These are phyloP conservation scores for Blastobotrys malaysiensis DNA, from an alignment of 1,139 yeast species.

Conservation along the genomic window DNA sequence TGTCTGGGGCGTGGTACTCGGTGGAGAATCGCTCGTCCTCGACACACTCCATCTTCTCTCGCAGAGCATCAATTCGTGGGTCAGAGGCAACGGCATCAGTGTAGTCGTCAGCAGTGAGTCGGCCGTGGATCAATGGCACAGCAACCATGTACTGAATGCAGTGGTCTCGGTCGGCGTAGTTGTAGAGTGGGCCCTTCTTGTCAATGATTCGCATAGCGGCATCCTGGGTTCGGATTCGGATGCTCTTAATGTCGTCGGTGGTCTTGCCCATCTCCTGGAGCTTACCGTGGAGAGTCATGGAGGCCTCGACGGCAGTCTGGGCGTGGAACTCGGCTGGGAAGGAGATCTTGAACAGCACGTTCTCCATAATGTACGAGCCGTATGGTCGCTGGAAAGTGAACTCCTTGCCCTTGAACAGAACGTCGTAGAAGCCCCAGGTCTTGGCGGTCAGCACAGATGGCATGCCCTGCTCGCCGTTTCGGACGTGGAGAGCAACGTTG, in stretches of 20 bases:
- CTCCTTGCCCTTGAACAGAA: constrained; percentile 47
- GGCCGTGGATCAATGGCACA: constrained; percentile 48
- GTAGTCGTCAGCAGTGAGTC: constrained; percentile 53
- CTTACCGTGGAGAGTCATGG: constrained; percentile 40
- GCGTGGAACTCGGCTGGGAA: constrained; percentile 66
- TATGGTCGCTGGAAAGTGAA: constrained; percentile 49
- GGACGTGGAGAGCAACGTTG: constrained; percentile 47
- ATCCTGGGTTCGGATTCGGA: constrained; percentile 52
- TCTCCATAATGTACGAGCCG: constrained; percentile 60
- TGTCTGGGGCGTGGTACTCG: constrained; percentile 52
- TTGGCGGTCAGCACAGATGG: constrained; percentile 52
- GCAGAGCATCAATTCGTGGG: constrained; percentile 47
- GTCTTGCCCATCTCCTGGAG: constrained; percentile 40
- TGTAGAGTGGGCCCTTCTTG: constrained; percentile 52
- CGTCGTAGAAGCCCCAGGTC: constrained; percentile 61
- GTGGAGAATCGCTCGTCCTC: constrained; percentile 44
- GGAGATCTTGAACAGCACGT: constrained; percentile 53
- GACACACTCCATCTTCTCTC: constrained; percentile 50
- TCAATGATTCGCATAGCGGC: constrained; percentile 57
- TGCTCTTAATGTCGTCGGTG: constrained; percentile 44
- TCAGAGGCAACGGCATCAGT: constrained; percentile 46
- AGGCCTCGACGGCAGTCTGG: constrained; percentile 60
- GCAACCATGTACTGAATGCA: constrained; percentile 61
- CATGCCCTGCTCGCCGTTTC: constrained; percentile 50
- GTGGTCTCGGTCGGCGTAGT: constrained; percentile 60